A percentile compares a stretch with the other conserved stretches of the same genome.
phyloP scores from a whole-genome alignment of 2,329 filamentous ascomycete genomes.

The Aureobasidium pullulans region DNA sequence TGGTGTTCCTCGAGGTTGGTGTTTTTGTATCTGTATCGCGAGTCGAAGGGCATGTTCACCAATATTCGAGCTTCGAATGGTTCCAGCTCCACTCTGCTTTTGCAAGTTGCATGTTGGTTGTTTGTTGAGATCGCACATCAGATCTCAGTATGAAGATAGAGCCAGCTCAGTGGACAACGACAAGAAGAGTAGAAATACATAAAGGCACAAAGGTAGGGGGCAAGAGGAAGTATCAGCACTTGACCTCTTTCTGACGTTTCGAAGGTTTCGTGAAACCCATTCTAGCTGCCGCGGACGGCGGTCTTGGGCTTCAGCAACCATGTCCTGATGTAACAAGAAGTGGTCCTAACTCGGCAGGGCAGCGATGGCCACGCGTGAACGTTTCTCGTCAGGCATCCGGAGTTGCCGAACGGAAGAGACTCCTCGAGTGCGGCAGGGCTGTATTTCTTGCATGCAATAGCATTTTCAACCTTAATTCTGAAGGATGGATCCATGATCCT shows the following conservation, averaged over 20 bases:
- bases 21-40: conserved; percentile 1
- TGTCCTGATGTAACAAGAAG: conserved; percentile 2
- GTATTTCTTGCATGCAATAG: background rate
- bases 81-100: background rate
- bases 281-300: background rate
- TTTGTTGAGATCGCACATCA: background rate
- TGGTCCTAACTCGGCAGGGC: background rate
- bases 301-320: background rate
- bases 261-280: background rate
- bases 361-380: background rate
- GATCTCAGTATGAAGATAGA: background rate
- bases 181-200: background rate
- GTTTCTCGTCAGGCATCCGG: background rate
- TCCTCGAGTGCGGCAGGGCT: background rate
- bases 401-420: background rate
- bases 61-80: background rate
- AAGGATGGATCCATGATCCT: background rate
- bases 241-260: background rate
- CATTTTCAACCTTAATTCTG: conserved; percentile 1
- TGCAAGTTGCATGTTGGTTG: background rate
- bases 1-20: background rate
- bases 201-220: background rate
- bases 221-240: background rate
- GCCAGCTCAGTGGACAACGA: background rate
- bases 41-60: conserved; percentile 4